Conservation (phyloP, 1,284 basidiomycete genomes). For the Veloporphyrellus conicus region DNA sequence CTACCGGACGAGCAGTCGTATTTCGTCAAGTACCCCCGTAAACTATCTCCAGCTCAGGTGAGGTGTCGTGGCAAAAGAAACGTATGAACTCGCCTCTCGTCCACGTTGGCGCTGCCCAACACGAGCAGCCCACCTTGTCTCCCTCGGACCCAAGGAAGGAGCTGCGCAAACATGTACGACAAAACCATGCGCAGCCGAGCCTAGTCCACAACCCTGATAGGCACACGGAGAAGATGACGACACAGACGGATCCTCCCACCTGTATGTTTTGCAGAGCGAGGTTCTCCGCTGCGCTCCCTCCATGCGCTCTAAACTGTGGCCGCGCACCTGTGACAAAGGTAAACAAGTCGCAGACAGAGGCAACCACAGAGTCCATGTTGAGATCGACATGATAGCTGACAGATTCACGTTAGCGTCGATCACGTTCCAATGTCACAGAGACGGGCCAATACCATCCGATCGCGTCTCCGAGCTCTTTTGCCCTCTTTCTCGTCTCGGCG, state of each 20-base stretch:
- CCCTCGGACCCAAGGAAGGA: conserved; percentile 90
- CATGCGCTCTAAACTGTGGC: conserved; percentile 86
- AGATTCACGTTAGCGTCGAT: conserved; percentile 5
- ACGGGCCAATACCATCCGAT: conserved; percentile 71
- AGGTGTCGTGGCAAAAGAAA: neutral
- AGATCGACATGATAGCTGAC: conserved; percentile 87
- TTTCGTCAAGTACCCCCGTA: conserved; percentile 96
- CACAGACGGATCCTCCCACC: conserved; percentile 35
- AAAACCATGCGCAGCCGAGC: conserved; percentile 93
- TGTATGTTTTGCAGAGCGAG: conserved; percentile 98
- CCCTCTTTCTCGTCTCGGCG: conserved; percentile 79
- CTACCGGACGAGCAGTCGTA: conserved; percentile 89
- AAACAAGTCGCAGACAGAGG: conserved; percentile 82
- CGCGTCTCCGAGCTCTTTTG: conserved; percentile 79
- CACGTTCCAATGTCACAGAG: neutral
- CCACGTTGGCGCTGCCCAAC: conserved; percentile 95
- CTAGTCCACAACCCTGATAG: conserved; percentile 33
- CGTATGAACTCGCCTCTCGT: conserved; percentile 70
- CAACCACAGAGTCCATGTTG: conserved; percentile 93
- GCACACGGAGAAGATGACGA: neutral
- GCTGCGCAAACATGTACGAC: conserved; percentile 96
- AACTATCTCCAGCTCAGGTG: conserved; percentile 40
- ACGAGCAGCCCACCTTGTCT: conserved; percentile 85
- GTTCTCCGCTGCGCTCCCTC: conserved; percentile 86
- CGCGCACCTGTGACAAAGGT: conserved; percentile 75